Percentiles rank a stretch among this genome's conserved stretches.
Evolutionary conservation across 2,329 filamentous ascomycete genomes (phyloP).

Genomic region (Davidsoniella virescens): DNA sequence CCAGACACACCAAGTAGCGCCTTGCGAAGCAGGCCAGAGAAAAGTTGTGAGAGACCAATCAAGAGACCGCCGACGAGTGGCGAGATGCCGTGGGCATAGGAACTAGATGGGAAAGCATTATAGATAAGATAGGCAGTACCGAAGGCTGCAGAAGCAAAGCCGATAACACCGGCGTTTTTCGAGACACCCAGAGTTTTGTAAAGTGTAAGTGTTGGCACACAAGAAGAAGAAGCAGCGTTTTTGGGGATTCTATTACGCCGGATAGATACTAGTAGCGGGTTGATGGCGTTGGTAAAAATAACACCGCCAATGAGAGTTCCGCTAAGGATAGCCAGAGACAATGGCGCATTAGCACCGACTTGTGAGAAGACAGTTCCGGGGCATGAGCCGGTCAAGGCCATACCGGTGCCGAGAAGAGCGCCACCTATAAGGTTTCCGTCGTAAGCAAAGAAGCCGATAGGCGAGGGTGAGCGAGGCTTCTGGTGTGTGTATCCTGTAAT

Average conservation of each 20-base stretch:
- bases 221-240: conserved; percentile 13
- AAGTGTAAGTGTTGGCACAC: conserved; percentile 19
- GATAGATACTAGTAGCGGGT: conserved; percentile 16
- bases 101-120: conserved; percentile 20
- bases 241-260: not conserved
- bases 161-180: conserved; percentile 22
- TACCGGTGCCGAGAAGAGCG: conserved; percentile 44
- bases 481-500: conserved; percentile 26
- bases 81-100: conserved; percentile 22
- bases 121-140: conserved; percentile 23
- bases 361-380: conserved; percentile 50
- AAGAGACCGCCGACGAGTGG: conserved; percentile 39
- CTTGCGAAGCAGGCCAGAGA: conserved; percentile 36
- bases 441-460: conserved; percentile 37
- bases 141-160: conserved; percentile 27
- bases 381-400: conserved; percentile 49
- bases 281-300: conserved; percentile 30
- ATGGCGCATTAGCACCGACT: conserved; percentile 33
- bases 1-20: conserved; percentile 43
- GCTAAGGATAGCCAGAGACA: conserved; percentile 34
- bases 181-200: conserved; percentile 27
- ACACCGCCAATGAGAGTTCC: conserved; percentile 42
- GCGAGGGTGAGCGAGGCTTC: conserved; percentile 32
- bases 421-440: conserved; percentile 53
- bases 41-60: conserved; percentile 41